A percentile compares a stretch with the other conserved stretches of the same genome.
Conservation (phyloP, 2,329 filamentous ascomycete genomes). For the Arthrobotrys sinensis region DNA sequence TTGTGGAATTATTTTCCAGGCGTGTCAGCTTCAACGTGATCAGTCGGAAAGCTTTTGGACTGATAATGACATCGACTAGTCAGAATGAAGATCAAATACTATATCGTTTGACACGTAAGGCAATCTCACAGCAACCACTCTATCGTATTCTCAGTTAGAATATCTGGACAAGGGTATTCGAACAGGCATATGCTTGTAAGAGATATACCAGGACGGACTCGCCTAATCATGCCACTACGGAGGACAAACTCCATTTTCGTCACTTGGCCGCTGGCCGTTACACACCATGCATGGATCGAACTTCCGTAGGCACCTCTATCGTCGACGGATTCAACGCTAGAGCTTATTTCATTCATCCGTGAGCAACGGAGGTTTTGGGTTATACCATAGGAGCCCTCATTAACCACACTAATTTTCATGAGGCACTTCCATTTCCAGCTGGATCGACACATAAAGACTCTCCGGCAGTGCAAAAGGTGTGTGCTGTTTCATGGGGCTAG, state of each 20-base stretch:
- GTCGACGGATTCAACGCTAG: conserved; percentile 18
- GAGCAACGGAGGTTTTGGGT: conserved; percentile 30
- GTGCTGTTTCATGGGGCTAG: conserved; percentile 35
- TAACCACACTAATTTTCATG: conserved; percentile 47
- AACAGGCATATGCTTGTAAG: conserved; percentile 47
- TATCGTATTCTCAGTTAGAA: conserved; percentile 21
- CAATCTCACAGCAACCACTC: conserved; percentile 19
- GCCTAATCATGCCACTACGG: conserved; percentile 48
- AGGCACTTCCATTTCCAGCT: conserved; percentile 54
- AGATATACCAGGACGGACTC: conserved; percentile 31
- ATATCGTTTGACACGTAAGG: conserved; percentile 18
- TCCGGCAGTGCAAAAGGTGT: conserved; percentile 37
- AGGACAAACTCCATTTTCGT: conserved; percentile 6
- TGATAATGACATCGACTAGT: conserved; percentile 28
- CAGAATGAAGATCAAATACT: conserved; percentile 27
- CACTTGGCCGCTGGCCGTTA: conserved; percentile 21
- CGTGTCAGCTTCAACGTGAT: conserved; percentile 11
- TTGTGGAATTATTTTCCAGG: conserved; percentile 18
- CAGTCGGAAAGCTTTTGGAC: conserved; percentile 10
- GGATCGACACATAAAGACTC: conserved; percentile 41
- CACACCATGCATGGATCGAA: conserved; percentile 5
- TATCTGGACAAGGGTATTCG: conserved; percentile 28
- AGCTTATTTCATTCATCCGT: conserved; percentile 36
- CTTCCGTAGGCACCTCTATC: conserved; percentile 17
- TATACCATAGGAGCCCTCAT: conserved; percentile 10